Evolutionary conservation across 2,329 filamentous ascomycete species (phyloP).

Genomic region (Fusarium torreyae): DNA sequence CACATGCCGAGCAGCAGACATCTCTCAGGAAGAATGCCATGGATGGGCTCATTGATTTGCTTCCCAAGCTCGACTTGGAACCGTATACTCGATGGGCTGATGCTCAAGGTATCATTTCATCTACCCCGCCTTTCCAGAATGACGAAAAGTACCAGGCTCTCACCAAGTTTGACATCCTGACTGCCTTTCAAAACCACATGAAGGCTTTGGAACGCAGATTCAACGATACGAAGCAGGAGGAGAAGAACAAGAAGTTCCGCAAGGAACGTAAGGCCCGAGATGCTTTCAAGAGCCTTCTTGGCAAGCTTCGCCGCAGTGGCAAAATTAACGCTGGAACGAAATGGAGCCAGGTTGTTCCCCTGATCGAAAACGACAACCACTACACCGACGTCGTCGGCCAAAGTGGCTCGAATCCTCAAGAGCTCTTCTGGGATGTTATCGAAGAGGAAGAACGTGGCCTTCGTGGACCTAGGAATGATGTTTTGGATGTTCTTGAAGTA

Average conservation of each 20-base stretch:
- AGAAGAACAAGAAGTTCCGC: constrained; percentile 85
- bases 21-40: constrained; percentile 83
- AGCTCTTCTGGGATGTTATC: constrained; percentile 95
- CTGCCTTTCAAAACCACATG: constrained; percentile 94
- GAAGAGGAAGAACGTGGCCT: constrained; percentile 95
- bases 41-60: constrained; percentile 83
- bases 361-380: constrained; percentile 84
- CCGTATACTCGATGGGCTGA: constrained; percentile 96
- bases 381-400: constrained; percentile 89
- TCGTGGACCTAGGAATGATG: constrained; percentile 83
- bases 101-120: constrained; percentile 85
- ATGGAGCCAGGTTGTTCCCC: constrained; percentile 85
- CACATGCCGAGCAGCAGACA: constrained; percentile 82
- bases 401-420: constrained; percentile 85
- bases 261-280: constrained; percentile 91
- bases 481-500: constrained; percentile 90
- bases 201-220: constrained; percentile 91
- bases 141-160: constrained; percentile 90
- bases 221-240: constrained; percentile 90
- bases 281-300: constrained; percentile 80
- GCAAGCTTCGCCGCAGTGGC: constrained; percentile 79
- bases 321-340: constrained; percentile 92
- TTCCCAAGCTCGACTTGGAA: constrained; percentile 86
- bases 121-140: constrained; percentile 81
- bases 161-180: constrained; percentile 90